Evolutionary conservation across 768 basidiomycete species (phyloP), one percentile per base, ranked within the genome.

Genomic region (Tremella yokohamensis): DNA sequence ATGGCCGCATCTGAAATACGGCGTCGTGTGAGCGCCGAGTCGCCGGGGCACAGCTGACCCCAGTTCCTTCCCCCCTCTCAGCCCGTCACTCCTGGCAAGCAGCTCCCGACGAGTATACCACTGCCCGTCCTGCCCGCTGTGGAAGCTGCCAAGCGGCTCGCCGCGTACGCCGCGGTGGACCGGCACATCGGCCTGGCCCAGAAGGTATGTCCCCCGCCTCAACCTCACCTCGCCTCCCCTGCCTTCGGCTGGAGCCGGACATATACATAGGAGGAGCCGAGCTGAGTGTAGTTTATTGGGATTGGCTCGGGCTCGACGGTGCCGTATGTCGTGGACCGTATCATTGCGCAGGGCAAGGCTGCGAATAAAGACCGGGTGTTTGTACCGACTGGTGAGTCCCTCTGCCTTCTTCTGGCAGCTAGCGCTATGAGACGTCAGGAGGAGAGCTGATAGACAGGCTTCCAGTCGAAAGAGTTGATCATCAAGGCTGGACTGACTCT

Each of bases 381-480:
- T 77, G 84, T 96, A 56, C 91, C 92, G 3, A 94, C 90, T 2
- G 89, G 88, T 85, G 51, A 44, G 82, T 71, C 16, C 34, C 11
- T 26, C 42, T 51, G 45, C 22, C 40, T 82, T 70, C 22, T 20
- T 24, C 24, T 12, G n/a, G 47, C 42, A 19, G 13, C n/a, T 29
- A 16, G 20, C 29, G 19, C 16, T 25, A 22, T 22, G 47, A 12
- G 47, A 11, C 39, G 18, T 6, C 42, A 15, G 8, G 22, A 18
- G 42, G n/a, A 45, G 22, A 8, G 15, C 42, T 45, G 18, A 55
- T 12, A 11, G 18, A 0, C 73, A 79, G 89, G 93, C 19, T 98
- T 98, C 78, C 96, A 99, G 78, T 92, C 90, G 15, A 94, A 91
- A 74, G 86, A 96, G 71, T 84, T 99, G 59, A 98, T 99, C 72